Base-by-base conservation (phyloP, 73 alveolate genomes). In the Urostyla sp. region DNA sequence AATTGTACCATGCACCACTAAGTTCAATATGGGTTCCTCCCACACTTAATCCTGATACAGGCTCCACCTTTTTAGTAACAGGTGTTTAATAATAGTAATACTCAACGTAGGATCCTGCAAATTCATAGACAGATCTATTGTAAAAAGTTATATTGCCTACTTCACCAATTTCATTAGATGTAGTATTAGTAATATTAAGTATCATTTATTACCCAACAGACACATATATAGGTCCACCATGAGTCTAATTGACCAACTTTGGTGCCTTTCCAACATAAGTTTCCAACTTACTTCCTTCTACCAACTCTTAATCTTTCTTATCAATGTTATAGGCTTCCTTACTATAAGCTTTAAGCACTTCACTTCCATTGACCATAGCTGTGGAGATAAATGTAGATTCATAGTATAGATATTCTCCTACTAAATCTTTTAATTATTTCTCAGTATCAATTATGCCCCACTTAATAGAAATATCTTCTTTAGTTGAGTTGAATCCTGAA, bases 1-100 rank as follows among this genome's bases (percentile, higher is more conserved):
- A 59, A 36, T 84, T 87, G 83, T 90, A 94, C 95, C 96, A 93
- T 18, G 98, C 98, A 11, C 99, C 99, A 6, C 81, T 75, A n/a
- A 94, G 87, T 38, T 51, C 78, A 16, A 94, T 84, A 21, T 75
- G 77, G 6, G 97, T 94, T 31, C 99, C 99, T 21, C 99, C 99
- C n/a, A 88, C 56, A 0, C 83, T 78, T 35, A 84, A 80, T 7
- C 97, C 94, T 0, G 94, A 91, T 44, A 88, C 85, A 16, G 99
- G 99, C 76, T 72, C 90, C 35, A 92, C 85, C 32, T 92, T 50
- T 63, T 92, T 92, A 13, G 92, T 75, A 43, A 84, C 88, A 24
- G 96, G 92, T 69, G 89, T 91, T 60, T 85, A 88, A 77, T 94
- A 94, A 73, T 94, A 94, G 82, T 76, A 92, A 69, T 84, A 92